These are phyloP conservation scores for Ophiocordyceps camponoti-leonardi DNA, from an alignment of 2,329 filamentous ascomycete genomes.

Conservation along the genomic window DNA sequence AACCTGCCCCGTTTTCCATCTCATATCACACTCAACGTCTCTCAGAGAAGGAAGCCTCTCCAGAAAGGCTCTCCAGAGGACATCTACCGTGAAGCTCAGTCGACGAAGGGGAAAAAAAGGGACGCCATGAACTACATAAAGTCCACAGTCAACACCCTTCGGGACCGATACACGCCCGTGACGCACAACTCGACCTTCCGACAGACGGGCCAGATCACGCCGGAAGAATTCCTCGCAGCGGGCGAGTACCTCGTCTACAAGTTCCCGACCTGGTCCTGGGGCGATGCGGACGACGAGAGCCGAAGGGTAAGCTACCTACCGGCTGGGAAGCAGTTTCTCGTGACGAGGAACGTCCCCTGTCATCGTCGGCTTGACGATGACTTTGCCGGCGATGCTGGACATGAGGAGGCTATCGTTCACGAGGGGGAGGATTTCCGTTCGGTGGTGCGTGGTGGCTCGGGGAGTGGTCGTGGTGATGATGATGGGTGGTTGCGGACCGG, in stretches of 20 bases:
- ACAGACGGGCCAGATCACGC: slow-evolving; percentile 84
- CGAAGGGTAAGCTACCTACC: slow-evolving; percentile 73
- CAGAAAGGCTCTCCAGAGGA: too few species aligned
- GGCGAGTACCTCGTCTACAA: slow-evolving; percentile 98
- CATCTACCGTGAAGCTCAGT: slow-evolving; percentile 2
- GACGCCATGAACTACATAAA: slow-evolving; percentile 70
- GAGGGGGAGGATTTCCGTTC: slow-evolving; percentile 52
- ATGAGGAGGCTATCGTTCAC: slow-evolving; percentile 71
- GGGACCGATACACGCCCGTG: slow-evolving; percentile 81
- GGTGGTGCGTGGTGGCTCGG: slow-evolving; percentile 22
- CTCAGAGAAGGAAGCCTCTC: too few species aligned
- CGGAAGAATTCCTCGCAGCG: slow-evolving; percentile 88
- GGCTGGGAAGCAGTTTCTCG: slow-evolving; percentile 80
- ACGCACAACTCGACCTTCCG: slow-evolving; percentile 87
- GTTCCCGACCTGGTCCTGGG: slow-evolving; percentile 97
- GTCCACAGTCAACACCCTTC: slow-evolving; percentile 79
- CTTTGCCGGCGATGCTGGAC: slow-evolving; percentile 75
- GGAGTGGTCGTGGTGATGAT: slow-evolving; percentile 35
- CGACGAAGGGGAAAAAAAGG: too few species aligned
- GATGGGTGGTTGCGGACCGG: slow-evolving; percentile 89
- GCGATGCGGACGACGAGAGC: slow-evolving; percentile 64
- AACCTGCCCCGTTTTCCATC: too few species aligned
- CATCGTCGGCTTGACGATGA: slow-evolving; percentile 81
- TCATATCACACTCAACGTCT: too few species aligned
- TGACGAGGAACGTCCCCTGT: slow-evolving; percentile 89